phyloP scores from a whole-genome alignment of 2,329 filamentous ascomycete genomes.

The Pestalotiopsis sp. region DNA sequence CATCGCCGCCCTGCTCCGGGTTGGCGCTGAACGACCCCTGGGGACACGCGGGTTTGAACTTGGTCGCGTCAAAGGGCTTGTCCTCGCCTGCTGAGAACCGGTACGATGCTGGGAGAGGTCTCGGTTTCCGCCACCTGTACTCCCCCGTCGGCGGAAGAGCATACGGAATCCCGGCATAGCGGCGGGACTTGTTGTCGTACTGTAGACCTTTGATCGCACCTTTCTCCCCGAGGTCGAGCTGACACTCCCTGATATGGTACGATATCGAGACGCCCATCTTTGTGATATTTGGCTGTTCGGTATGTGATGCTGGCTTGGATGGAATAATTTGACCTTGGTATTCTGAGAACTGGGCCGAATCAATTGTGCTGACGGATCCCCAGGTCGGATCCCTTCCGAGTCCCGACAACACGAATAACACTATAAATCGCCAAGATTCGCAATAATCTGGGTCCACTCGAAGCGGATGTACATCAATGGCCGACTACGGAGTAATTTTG shows the following conservation, averaged over 20 bases:
- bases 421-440: not conserved
- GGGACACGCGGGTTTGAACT: slow-evolving; percentile 37
- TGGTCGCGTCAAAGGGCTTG: slow-evolving; percentile 26
- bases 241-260: slow-evolving; percentile 25
- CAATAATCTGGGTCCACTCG: not conserved
- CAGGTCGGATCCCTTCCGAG: not conserved
- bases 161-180: slow-evolving; percentile 33
- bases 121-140: slow-evolving; percentile 28
- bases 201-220: slow-evolving; percentile 37
- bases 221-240: slow-evolving; percentile 27
- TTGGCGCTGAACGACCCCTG: slow-evolving; percentile 36
- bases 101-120: slow-evolving; percentile 29
- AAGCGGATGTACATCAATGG: not conserved
- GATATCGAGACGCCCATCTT: slow-evolving; percentile 30
- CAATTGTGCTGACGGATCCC: not conserved
- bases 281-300: not conserved
- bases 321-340: not conserved
- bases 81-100: slow-evolving; percentile 29
- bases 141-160: slow-evolving; percentile 25
- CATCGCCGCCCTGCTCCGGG: slow-evolving; percentile 20
- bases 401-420: not conserved
- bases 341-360: not conserved
- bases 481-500: not conserved
- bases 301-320: not conserved
- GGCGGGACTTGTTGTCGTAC: slow-evolving; percentile 35